Evolutionary conservation across 768 basidiomycete species (phyloP).

Genomic region (Royoungia palumana): DNA sequence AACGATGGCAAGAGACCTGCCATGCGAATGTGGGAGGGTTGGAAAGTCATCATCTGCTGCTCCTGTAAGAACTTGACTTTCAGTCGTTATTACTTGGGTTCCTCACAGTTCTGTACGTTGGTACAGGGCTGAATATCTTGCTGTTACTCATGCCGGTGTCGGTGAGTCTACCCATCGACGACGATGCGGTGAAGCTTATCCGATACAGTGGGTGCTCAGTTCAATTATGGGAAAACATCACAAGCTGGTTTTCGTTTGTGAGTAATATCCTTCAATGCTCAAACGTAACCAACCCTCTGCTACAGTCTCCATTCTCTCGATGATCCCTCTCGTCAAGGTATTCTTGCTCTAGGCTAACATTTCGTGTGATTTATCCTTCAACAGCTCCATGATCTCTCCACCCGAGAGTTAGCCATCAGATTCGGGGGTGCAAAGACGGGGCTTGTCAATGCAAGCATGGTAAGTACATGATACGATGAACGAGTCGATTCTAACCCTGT

Average conservation of each 20-base stretch:
- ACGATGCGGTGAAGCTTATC: neutral
- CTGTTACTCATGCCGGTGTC: constrained; percentile 64
- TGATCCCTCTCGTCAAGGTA: constrained; percentile 79
- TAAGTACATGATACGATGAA: constrained; percentile 28
- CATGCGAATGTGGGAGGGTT: constrained; percentile 43
- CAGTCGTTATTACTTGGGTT: neutral
- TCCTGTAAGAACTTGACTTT: constrained; percentile 45
- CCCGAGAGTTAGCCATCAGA: constrained; percentile 66
- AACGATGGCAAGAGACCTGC: constrained; percentile 3
- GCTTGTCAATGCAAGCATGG: constrained; percentile 78
- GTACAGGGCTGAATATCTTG: constrained; percentile 66
- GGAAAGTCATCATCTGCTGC: constrained; percentile 50
- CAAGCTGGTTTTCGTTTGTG: constrained; percentile 60
- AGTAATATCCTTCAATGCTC: constrained; percentile 20
- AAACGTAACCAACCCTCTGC: neutral
- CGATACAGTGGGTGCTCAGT: constrained; percentile 52
- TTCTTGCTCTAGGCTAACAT: neutral
- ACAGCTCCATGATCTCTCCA: constrained; percentile 75
- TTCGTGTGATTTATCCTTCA: constrained; percentile 4
- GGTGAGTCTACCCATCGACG: constrained; percentile 37
- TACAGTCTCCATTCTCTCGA: constrained; percentile 61
- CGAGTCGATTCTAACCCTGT: constrained; percentile 2
- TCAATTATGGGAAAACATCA: constrained; percentile 46
- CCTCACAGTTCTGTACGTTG: neutral
- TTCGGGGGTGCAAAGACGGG: constrained; percentile 77